Conservation (phyloP, 305 asterid species). For the Plantago coronopus region DNA sequence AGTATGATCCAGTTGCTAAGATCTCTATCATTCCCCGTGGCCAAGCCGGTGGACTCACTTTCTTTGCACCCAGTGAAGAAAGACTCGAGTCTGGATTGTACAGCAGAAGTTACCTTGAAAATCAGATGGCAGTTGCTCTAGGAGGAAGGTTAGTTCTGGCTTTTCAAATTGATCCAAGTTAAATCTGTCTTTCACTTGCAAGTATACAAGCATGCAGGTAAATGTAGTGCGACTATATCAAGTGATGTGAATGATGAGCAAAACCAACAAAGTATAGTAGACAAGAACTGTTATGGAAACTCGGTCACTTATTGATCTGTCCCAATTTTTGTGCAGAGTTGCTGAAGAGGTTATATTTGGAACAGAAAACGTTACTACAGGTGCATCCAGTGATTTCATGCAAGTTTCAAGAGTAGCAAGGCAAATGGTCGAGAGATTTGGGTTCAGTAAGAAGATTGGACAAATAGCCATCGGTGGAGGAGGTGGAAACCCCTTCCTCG, state of each 20-base stretch:
- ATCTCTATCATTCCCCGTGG: slow-evolving; percentile 98
- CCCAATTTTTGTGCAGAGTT: slow-evolving; percentile 41
- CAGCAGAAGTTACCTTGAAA: slow-evolving; percentile 92
- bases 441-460: slow-evolving; percentile 94
- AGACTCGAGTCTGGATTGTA: slow-evolving; percentile 91
- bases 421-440: slow-evolving; percentile 96
- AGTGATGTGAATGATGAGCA: neutral
- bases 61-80: slow-evolving; percentile 96
- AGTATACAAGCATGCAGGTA: too few species aligned
- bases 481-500: slow-evolving; percentile 91
- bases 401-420: slow-evolving; percentile 96
- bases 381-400: slow-evolving; percentile 93
- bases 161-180: too few species aligned
- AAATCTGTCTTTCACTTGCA: too few species aligned
- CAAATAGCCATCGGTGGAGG: slow-evolving; percentile 88
- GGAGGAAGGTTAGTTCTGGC: slow-evolving; percentile 69
- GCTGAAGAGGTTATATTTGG: slow-evolving; percentile 94
- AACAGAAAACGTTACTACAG: slow-evolving; percentile 77
- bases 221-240: too few species aligned
- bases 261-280: neutral
- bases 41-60: slow-evolving; percentile 97
- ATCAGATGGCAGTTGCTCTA: slow-evolving; percentile 96
- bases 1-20: slow-evolving; percentile 94
- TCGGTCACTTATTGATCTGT: neutral
- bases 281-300: too few species aligned